phyloP scores from a whole-genome alignment of 2,329 filamentous ascomycete genomes.

The Apiospora koreana region DNA sequence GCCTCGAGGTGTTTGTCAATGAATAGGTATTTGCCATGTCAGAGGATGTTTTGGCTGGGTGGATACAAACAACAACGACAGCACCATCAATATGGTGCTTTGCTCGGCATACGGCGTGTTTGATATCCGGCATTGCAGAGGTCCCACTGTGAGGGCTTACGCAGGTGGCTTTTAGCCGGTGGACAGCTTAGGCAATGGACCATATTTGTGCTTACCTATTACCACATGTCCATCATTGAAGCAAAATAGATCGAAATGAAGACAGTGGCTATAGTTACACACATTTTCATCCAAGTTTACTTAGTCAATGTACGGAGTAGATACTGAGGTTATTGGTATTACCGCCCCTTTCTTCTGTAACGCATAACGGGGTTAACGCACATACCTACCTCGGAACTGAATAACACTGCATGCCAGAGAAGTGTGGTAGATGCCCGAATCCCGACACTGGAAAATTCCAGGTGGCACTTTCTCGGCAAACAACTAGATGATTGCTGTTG shows the following conservation, averaged over 20 bases:
- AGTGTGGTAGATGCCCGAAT: background rate
- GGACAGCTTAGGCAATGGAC: background rate
- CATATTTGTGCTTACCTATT: too few species aligned
- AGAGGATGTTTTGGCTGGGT: background rate
- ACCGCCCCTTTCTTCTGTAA: background rate
- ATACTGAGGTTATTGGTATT: background rate
- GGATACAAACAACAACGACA: background rate
- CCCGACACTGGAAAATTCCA: background rate
- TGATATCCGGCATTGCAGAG: background rate
- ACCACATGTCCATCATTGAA: too few species aligned
- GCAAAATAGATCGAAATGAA: too few species aligned
- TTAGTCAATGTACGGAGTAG: too few species aligned
- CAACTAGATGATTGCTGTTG: background rate
- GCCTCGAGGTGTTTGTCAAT: background rate
- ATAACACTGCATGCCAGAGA: background rate
- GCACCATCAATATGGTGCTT: background rate
- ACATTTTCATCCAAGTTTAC: too few species aligned
- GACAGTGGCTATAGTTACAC: too few species aligned
- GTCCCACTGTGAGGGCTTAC: background rate
- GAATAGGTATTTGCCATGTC: rapidly evolving
- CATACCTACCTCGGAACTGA: background rate
- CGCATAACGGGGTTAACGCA: background rate
- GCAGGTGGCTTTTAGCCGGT: background rate
- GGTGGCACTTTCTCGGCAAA: background rate
- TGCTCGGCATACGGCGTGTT: background rate